Conservation (phyloP, 345 rosid species). For the Erodium maritimum region DNA sequence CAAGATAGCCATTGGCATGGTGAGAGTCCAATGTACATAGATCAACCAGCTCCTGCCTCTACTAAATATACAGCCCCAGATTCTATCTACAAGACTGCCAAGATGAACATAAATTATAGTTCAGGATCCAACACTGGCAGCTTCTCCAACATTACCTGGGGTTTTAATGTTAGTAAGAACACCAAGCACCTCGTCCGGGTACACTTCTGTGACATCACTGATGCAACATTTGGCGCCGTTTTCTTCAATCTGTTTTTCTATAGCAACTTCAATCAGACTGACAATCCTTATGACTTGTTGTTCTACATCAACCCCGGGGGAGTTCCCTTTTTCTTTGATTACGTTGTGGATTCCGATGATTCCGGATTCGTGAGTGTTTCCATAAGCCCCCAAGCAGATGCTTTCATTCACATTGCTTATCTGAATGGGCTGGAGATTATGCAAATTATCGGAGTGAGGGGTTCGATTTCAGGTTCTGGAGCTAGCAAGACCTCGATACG, state of each 20-base stretch:
- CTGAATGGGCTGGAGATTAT: constrained; percentile 49
- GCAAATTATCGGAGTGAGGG: constrained; percentile 23
- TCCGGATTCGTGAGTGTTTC: constrained; percentile 26
- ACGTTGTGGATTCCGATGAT: constrained; percentile 30
- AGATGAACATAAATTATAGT: constrained; percentile 8
- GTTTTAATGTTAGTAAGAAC: constrained; percentile 27
- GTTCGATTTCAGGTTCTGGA: not conserved
- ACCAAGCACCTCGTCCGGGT: constrained; percentile 31
- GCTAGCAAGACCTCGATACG: constrained; percentile 1
- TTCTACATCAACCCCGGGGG: not conserved
- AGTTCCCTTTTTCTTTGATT: constrained; percentile 33
- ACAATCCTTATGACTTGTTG: constrained; percentile 8
- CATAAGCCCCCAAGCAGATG: constrained; percentile 10
- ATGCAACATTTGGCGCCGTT: not conserved
- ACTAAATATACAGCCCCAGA: constrained; percentile 28
- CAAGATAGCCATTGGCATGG: rapidly evolving
- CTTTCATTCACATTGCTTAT: not conserved
- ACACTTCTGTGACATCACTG: constrained; percentile 44
- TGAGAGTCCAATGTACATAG: constrained; percentile 2
- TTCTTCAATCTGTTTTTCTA: constrained; percentile 30
- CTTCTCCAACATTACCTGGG: constrained; percentile 33
- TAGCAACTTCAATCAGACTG: constrained; percentile 5
- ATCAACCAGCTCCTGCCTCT: not conserved
- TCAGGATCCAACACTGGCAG: no score
- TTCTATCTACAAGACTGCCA: constrained; percentile 30